Evolutionary conservation across 2,329 filamentous ascomycete species (phyloP).

Genomic region (Chrysosporium queenslandicum): DNA sequence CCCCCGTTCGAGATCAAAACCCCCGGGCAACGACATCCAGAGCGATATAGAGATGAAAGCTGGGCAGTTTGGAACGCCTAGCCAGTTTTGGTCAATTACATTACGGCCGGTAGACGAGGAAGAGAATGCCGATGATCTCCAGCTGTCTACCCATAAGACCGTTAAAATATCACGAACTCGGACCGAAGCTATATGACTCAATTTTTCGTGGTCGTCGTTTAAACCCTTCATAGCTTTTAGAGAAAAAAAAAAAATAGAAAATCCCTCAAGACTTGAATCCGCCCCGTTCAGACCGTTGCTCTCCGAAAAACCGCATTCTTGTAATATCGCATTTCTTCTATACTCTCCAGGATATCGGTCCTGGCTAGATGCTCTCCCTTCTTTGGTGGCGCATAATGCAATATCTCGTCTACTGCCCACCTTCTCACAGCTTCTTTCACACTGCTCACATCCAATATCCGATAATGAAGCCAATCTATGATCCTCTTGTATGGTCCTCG

Average conservation of each 20-base stretch:
- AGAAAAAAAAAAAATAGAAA: too few relatives aligned
- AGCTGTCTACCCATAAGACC: too few relatives aligned
- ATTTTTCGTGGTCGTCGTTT: too few relatives aligned
- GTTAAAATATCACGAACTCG: too few relatives aligned
- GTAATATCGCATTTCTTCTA: conserved; percentile 81
- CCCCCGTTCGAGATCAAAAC: conserved; percentile 9
- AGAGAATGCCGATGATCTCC: neutral
- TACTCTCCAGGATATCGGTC: conserved; percentile 90
- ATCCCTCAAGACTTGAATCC: too few relatives aligned
- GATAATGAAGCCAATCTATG: conserved; percentile 70
- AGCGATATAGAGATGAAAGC: too few relatives aligned
- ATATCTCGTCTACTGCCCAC: conserved; percentile 59
- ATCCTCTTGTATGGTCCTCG: conserved; percentile 64
- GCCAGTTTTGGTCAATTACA: neutral
- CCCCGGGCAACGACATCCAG: neutral
- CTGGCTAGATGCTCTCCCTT: conserved; percentile 68
- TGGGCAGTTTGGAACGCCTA: neutral
- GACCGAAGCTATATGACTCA: too few relatives aligned
- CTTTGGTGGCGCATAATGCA: conserved; percentile 60
- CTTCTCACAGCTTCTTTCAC: conserved; percentile 82
- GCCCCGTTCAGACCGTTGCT: too few relatives aligned
- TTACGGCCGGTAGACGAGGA: neutral
- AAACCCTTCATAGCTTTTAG: too few relatives aligned
- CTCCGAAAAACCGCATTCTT: conserved; percentile 55
- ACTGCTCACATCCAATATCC: conserved; percentile 82